Percentiles rank a stretch among this genome's conserved stretches.
Conservation (phyloP, 2,329 filamentous ascomycete genomes). For the Neopestalotiopsis clavispora region DNA sequence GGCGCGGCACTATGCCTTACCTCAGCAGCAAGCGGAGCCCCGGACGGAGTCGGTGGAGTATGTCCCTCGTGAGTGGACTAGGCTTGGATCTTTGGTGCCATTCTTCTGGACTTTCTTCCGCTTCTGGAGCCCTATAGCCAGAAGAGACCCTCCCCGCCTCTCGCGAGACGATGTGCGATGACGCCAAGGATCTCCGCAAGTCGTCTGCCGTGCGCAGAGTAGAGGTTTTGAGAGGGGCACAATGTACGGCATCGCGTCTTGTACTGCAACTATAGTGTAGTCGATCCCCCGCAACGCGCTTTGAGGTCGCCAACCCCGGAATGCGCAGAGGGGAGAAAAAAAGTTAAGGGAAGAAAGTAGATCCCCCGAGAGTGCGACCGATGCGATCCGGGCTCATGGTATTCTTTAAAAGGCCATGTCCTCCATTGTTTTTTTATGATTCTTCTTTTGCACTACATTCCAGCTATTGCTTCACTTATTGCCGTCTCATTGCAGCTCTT, state of each 20-base stretch:
- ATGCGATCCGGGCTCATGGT: neutral
- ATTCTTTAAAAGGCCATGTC: constrained; percentile 7
- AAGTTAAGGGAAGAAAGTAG: neutral
- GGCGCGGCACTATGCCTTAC: neutral
- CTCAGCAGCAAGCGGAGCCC: neutral
- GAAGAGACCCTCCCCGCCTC: neutral
- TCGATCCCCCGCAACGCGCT: constrained; percentile 1
- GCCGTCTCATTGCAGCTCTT: neutral
- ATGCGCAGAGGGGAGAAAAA: neutral
- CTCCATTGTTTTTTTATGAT: neutral
- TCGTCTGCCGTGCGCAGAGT: neutral
- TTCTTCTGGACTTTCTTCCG: neutral
- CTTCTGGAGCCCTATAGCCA: neutral
- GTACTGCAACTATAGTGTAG: neutral
- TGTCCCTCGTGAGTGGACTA: neutral
- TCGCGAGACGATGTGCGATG: constrained; percentile 1
- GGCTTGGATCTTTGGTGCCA: neutral
- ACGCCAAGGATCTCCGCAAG: neutral
- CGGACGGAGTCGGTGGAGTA: neutral
- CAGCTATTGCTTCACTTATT: neutral
- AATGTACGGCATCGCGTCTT: neutral
- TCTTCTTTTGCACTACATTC: neutral
- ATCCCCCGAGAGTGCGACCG: constrained; percentile 6
- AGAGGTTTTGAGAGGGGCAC: no score
- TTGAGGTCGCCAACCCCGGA: neutral